phyloP scores from a whole-genome alignment of 2,329 filamentous ascomycete species.

The Fonsecaea multimorphosa region DNA sequence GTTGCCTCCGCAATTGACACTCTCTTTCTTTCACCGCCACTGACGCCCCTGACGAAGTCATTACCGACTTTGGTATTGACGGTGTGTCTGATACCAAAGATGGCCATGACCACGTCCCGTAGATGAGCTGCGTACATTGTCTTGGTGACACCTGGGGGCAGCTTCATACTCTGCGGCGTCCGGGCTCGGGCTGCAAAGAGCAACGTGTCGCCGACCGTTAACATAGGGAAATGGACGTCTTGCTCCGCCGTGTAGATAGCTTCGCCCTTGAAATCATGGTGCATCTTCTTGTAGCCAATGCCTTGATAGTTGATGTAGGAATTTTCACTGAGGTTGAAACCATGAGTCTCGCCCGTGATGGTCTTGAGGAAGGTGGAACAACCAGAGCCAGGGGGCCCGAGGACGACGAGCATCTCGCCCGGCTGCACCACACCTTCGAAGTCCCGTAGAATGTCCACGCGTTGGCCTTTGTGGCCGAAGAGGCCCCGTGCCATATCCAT shows the following conservation, averaged over 20 bases:
- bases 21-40: slow-evolving; percentile 66
- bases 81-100: slow-evolving; percentile 59
- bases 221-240: slow-evolving; percentile 78
- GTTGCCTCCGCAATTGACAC: slow-evolving; percentile 63
- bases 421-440: slow-evolving; percentile 31
- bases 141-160: slow-evolving; percentile 49
- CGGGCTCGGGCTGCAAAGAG: slow-evolving; percentile 62
- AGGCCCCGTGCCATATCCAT: slow-evolving; percentile 22
- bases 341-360: slow-evolving; percentile 80
- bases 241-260: slow-evolving; percentile 86
- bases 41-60: slow-evolving; percentile 67
- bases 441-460: slow-evolving; percentile 39
- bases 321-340: slow-evolving; percentile 72
- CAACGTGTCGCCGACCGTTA: slow-evolving; percentile 67
- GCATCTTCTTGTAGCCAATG: slow-evolving; percentile 58
- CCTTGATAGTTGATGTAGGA: slow-evolving; percentile 82
- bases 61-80: slow-evolving; percentile 57
- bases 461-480: slow-evolving; percentile 36
- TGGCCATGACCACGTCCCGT: slow-evolving; percentile 54
- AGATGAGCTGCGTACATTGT: slow-evolving; percentile 50
- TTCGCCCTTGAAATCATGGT: slow-evolving; percentile 76
- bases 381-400: slow-evolving; percentile 51
- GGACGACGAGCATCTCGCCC: slow-evolving; percentile 50
- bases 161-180: slow-evolving; percentile 53
- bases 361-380: slow-evolving; percentile 88